A percentile compares a stretch with the other conserved stretches of the same genome.
Evolutionary conservation across 805 yeast species (phyloP).

Genomic region (Candida patagonica): DNA sequence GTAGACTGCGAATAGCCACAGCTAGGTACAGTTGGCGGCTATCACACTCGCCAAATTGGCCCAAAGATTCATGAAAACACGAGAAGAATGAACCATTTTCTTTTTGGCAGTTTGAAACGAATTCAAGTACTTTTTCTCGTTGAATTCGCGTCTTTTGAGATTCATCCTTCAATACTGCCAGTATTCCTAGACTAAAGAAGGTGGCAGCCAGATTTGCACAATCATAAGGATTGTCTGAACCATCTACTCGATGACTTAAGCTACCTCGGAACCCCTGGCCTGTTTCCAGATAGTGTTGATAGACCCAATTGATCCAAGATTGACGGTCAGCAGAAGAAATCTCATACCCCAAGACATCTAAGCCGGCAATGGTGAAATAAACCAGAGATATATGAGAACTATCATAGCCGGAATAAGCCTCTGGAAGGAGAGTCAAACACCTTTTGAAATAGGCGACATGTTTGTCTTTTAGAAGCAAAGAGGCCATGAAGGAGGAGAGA

Average conservation of each 20-base stretch:
- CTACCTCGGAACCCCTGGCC: constrained; percentile 53
- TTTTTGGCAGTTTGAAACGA: constrained; percentile 53
- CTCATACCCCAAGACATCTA: constrained; percentile 35
- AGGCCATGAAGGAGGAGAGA: too few relatives aligned
- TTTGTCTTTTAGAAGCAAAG: constrained; percentile 4
- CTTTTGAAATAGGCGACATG: constrained; percentile 36
- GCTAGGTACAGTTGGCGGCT: constrained; percentile 71
- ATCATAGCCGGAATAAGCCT: constrained; percentile 51
- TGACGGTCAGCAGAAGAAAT: constrained; percentile 23
- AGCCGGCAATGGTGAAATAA: constrained; percentile 59
- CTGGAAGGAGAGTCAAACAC: constrained; percentile 47
- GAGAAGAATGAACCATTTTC: constrained; percentile 51
- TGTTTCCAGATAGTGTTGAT: constrained; percentile 35
- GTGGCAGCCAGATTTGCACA: constrained; percentile 66
- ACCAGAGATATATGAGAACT: constrained; percentile 60
- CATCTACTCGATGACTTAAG: constrained; percentile 29
- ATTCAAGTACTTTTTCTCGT: constrained; percentile 36
- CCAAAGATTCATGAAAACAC: constrained; percentile 26
- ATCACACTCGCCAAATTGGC: constrained; percentile 55
- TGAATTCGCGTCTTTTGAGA: constrained; percentile 32
- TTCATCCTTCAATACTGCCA: constrained; percentile 43
- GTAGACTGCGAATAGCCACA: constrained; percentile 45
- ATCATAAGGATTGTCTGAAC: constrained; percentile 34
- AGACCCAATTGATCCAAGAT: constrained; percentile 36
- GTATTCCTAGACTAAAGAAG: constrained; percentile 56